phyloP scores from a whole-genome alignment of 331 rosid species.

The Dryas integrifolia region DNA sequence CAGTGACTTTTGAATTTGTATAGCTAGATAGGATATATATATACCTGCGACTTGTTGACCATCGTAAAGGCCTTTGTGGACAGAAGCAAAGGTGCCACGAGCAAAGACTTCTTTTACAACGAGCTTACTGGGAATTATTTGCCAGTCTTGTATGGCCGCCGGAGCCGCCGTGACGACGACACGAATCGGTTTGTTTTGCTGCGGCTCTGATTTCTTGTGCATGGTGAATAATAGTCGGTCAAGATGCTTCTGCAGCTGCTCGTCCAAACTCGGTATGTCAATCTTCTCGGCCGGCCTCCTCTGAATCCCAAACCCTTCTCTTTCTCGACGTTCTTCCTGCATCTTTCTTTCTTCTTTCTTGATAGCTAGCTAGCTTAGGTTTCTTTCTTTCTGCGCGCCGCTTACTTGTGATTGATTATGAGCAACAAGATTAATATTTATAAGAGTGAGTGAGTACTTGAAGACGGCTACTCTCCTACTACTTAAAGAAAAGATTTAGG shows the following conservation, averaged over 20 bases:
- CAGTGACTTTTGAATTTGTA: too few relatives aligned
- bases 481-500: too few relatives aligned
- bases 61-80: conserved; percentile 18
- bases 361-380: too few relatives aligned
- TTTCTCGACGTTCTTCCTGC: too few relatives aligned
- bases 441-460: too few relatives aligned
- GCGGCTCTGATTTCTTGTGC: neutral
- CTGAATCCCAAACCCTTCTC: neutral
- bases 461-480: too few relatives aligned
- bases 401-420: too few relatives aligned
- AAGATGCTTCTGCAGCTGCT: conserved; percentile 10
- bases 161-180: too few relatives aligned
- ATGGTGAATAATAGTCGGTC: neutral
- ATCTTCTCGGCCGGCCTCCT: neutral
- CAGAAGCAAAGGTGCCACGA: conserved; percentile 5
- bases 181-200: too few relatives aligned
- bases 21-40: neutral
- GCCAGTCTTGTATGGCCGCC: conserved; percentile 4
- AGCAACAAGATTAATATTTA: too few relatives aligned
- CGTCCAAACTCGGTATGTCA: conserved; percentile 20
- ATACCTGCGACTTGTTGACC: conserved; percentile 18
- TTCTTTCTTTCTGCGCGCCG: too few relatives aligned
- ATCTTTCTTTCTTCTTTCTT: too few relatives aligned
- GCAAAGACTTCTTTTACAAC: conserved; percentile 5
- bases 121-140: conserved; percentile 9